Percentiles rank a stretch among this genome's conserved stretches.
Conservation (phyloP, 164 flowering plant species). For the Paratinospora sagittata region DNA sequence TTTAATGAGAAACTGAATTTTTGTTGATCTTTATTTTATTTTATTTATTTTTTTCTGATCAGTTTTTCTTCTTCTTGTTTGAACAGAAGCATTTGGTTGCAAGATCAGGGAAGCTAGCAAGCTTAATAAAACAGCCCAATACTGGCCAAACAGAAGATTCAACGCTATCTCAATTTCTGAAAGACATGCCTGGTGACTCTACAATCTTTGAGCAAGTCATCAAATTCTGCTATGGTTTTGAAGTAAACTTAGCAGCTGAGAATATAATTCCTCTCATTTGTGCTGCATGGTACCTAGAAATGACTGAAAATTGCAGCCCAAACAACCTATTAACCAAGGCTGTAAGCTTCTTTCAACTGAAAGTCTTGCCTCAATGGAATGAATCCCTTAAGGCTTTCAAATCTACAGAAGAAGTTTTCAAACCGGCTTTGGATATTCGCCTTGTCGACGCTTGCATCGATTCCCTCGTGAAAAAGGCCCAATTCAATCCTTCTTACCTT, state of each 20-base stretch:
- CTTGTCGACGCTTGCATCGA: conserved; percentile 40
- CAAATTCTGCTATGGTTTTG: conserved; percentile 61
- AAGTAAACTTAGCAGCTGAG: conserved; percentile 35
- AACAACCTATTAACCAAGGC: conserved; percentile 42
- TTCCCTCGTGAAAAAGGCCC: conserved; percentile 41
- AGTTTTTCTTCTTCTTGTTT: too few relatives aligned
- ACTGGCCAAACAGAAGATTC: conserved; percentile 29
- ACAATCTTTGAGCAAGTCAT: conserved; percentile 47
- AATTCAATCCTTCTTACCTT: conserved; percentile 45
- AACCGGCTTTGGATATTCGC: conserved; percentile 32
- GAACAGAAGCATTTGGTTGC: conserved; percentile 46
- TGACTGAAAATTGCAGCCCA: conserved; percentile 53
- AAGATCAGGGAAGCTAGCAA: conserved; percentile 46
- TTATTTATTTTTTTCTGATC: not conserved
- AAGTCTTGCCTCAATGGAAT: conserved; percentile 55
- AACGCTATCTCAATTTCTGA: conserved; percentile 21
- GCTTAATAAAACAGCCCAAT: conserved; percentile 20
- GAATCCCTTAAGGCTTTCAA: conserved; percentile 46
- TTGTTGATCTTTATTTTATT: not conserved
- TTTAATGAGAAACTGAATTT: not conserved
- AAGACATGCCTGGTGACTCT: conserved; percentile 38
- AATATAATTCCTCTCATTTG: conserved; percentile 52
- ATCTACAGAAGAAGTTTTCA: conserved; percentile 23
- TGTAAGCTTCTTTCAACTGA: conserved; percentile 32
- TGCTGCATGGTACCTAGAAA: conserved; percentile 49